Evolutionary conservation across 202 grass and related monocot genomes (phyloP), one percentile per base, ranked within the genome.

Genomic region (Setaria italica): DNA sequence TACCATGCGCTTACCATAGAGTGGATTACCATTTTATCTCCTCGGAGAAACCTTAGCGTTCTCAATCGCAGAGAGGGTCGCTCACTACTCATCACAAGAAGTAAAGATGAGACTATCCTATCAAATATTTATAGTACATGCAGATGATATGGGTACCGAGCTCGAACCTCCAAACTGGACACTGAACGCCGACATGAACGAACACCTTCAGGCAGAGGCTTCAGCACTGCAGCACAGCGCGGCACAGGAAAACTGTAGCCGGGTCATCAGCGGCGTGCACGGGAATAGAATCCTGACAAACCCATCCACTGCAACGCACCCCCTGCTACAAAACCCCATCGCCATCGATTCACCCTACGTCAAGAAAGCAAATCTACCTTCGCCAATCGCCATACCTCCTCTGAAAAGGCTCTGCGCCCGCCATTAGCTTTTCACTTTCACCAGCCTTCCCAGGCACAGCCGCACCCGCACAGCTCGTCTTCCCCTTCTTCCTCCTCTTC

Each of bases 201-300:
- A 62, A 2, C 72, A 34, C 17, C 43, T 67, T 34, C n/a, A 37
- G 33, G 13, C n/a, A 35, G 3, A 25, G 25, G 1, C 5, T n/a
- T 20, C 2, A 6, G 21, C 48, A 13, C 67, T 50, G 10, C 30
- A 45, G 30, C 79, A 10, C 72, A 54, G 45, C 33, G 11, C 41
- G 11, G 49, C 72, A 41, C 43, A 55, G 7, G 5, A 41, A 46
- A 79, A 29, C 77, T 81, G 87, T 89, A 85, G 82, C 43, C 42
- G 17, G 43, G 70, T 62, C 62, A 76, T 62, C 62, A 76, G 70
- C 72, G 34, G 39, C n/a, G 71, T 39, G 33, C 70, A 41, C 20
- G 87, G 67, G 87, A 88, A 74, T 84, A 84, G 81, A 84, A 88
- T 50, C 75, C 87, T 84, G 87, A 80, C 56, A 68, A 70, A 65